Evolutionary conservation across 1,284 basidiomycete genomes (phyloP).

Genomic region (Cutaneotrichosporon sp.): DNA sequence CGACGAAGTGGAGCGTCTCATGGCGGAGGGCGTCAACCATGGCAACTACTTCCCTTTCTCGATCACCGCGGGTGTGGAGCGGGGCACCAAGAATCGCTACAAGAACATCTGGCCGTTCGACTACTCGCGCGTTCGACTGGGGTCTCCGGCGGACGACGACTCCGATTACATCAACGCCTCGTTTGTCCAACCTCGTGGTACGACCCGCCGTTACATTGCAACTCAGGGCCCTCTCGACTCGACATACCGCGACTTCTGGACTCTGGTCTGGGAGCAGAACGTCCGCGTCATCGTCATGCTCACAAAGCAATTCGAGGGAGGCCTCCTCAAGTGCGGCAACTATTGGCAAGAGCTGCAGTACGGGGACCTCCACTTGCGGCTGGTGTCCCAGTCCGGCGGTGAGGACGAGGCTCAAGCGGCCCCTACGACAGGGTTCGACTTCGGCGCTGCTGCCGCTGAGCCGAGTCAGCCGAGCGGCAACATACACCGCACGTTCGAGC

Average conservation of each 20-base stretch:
- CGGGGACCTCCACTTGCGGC: slow-evolving; percentile 67
- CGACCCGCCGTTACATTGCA: slow-evolving; percentile 81
- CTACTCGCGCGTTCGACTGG: slow-evolving; percentile 68
- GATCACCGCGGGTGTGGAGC: slow-evolving; percentile 93
- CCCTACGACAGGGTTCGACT: slow-evolving; percentile 51
- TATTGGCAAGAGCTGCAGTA: slow-evolving; percentile 81
- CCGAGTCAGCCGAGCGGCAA: slow-evolving; percentile 22
- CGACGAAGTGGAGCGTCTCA: slow-evolving; percentile 31
- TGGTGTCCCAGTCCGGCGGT: slow-evolving; percentile 64
- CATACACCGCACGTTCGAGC: slow-evolving; percentile 70
- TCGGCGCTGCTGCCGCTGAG: slow-evolving; percentile 32
- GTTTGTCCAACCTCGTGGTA: slow-evolving; percentile 80
- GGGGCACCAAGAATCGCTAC: slow-evolving; percentile 84
- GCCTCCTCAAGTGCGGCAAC: slow-evolving; percentile 83
- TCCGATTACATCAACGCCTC: slow-evolving; percentile 93
- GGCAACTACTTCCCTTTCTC: slow-evolving; percentile 71
- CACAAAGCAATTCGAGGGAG: slow-evolving; percentile 86
- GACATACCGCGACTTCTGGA: slow-evolving; percentile 94
- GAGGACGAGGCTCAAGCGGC: slow-evolving; percentile 45
- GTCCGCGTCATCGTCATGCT: slow-evolving; percentile 67
- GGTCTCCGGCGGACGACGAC: slow-evolving; percentile 59
- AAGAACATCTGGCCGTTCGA: slow-evolving; percentile 98
- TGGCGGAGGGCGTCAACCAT: slow-evolving; percentile 15
- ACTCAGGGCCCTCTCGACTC: slow-evolving; percentile 92
- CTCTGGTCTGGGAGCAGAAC: slow-evolving; percentile 61